A percentile compares a stretch with the other conserved stretches of the same genome.
phyloP scores from a whole-genome alignment of 164 flowering plant genomes.

The Berberis vulgaris region DNA sequence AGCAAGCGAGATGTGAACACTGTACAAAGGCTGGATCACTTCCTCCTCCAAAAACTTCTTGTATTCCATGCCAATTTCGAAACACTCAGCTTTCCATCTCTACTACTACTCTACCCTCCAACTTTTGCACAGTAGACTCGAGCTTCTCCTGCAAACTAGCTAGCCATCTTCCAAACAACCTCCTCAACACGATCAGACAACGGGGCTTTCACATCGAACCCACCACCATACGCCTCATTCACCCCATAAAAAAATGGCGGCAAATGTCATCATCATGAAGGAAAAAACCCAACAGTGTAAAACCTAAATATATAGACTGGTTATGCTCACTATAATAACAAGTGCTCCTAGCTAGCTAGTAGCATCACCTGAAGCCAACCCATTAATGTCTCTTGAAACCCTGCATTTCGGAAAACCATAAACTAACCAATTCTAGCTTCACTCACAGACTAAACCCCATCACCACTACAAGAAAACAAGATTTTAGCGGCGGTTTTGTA shows the following conservation, averaged over 20 bases:
- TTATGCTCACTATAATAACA: constrained; percentile 56
- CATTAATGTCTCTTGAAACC: constrained; percentile 34
- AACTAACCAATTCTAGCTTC: constrained; percentile 33
- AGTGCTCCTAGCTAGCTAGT: constrained; percentile 44
- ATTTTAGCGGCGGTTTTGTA: no score
- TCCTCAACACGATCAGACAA: constrained; percentile 56
- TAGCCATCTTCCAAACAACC: constrained; percentile 50
- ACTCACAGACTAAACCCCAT: no score
- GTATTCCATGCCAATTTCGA: constrained; percentile 27
- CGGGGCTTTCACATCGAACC: constrained; percentile 36
- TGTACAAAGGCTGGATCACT: constrained; percentile 69
- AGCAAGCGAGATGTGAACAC: constrained; percentile 59
- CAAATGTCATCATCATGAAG: constrained; percentile 57
- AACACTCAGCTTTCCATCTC: constrained; percentile 14
- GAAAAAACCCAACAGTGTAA: constrained; percentile 70
- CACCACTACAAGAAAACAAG: no score
- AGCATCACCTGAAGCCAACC: constrained; percentile 41
- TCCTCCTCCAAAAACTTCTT: constrained; percentile 61
- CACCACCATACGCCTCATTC: constrained; percentile 19
- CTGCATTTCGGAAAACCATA: constrained; percentile 43
- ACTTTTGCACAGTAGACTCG: constrained; percentile 39
- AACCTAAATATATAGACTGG: constrained; percentile 41
- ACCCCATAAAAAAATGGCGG: constrained; percentile 37
- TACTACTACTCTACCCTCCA: constrained; percentile 29
- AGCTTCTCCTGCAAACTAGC: constrained; percentile 54